phyloP scores from a whole-genome alignment of 495 filamentous ascomycete species.

The Penicillium paradoxum region DNA sequence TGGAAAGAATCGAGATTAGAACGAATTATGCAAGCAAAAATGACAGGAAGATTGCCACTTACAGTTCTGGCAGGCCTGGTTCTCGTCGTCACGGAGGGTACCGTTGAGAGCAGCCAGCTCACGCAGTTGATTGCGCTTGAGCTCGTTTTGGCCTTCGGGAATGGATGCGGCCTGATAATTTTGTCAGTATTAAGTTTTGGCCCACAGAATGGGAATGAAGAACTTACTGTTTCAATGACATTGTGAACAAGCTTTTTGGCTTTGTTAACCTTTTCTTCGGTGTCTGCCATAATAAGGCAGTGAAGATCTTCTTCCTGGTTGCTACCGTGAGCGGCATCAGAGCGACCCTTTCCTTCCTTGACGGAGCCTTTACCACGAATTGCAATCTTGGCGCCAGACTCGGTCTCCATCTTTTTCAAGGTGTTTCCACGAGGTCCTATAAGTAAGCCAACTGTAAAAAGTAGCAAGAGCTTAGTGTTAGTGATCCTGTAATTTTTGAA shows the following conservation, averaged over 20 bases:
- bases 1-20: slow-evolving; percentile 21
- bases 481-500: slow-evolving; percentile 49
- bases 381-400: slow-evolving; percentile 96
- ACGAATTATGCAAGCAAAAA: neutral
- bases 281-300: slow-evolving; percentile 98
- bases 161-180: slow-evolving; percentile 81
- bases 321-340: slow-evolving; percentile 96
- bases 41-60: slow-evolving; percentile 24
- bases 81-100: slow-evolving; percentile 96
- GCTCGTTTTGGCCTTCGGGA: slow-evolving; percentile 94
- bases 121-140: slow-evolving; percentile 96
- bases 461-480: slow-evolving; percentile 81
- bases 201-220: neutral
- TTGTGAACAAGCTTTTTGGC: slow-evolving; percentile 97
- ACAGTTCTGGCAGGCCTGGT: slow-evolving; percentile 99
- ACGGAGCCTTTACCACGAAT: slow-evolving; percentile 99
- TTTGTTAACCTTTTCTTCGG: slow-evolving; percentile 96
- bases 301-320: slow-evolving; percentile 99
- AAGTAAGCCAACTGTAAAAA: slow-evolving; percentile 97
- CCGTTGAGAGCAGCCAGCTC: slow-evolving; percentile 96
- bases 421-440: slow-evolving; percentile 99
- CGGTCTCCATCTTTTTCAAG: slow-evolving; percentile 97
- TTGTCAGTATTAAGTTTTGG: neutral
- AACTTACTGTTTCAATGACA: slow-evolving; percentile 90
- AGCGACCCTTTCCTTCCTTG: slow-evolving; percentile 98